Evolutionary conservation across 1,139 yeast species (phyloP).

Genomic region (Candida sanyaensis): DNA sequence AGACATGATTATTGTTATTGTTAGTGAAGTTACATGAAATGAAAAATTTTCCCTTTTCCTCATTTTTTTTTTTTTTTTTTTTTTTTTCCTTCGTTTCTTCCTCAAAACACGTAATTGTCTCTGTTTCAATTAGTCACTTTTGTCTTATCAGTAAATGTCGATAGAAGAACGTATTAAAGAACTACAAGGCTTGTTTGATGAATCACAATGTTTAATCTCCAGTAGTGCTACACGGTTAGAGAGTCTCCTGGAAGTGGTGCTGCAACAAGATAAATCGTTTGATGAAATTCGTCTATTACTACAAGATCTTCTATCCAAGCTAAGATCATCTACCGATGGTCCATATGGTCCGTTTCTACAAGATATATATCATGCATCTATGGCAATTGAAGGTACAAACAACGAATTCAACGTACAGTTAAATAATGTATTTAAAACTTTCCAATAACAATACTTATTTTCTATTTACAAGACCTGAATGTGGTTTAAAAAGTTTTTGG

Average conservation of each 20-base stretch:
- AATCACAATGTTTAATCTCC: constrained; percentile 13
- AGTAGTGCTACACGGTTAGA: constrained; percentile 12
- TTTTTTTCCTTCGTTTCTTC: not conserved
- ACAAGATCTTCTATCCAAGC: not conserved
- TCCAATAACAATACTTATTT: not conserved
- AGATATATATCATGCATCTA: constrained; percentile 6
- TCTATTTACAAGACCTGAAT: constrained; percentile 3
- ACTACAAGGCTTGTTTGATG: constrained; percentile 16
- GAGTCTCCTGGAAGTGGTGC: not conserved
- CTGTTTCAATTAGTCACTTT: too few relatives aligned
- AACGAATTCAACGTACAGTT: constrained; percentile 6
- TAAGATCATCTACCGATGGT: not conserved
- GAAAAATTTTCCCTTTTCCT: not conserved
- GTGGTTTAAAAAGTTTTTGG: constrained; percentile 68
- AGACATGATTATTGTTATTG: constrained; percentile 2
- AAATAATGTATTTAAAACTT: constrained; percentile 7
- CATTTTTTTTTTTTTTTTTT: not conserved
- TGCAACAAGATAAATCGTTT: not conserved
- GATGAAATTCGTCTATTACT: constrained; percentile 1
- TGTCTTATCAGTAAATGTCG: not conserved
- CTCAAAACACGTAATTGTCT: not conserved
- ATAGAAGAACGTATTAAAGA: constrained; percentile 8
- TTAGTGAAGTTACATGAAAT: not conserved
- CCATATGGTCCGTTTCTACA: constrained; percentile 5
- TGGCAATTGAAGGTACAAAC: constrained; percentile 3